Evolutionary conservation across 2,329 filamentous ascomycete genomes (phyloP).

Genomic region (Fusarium acutatum): DNA sequence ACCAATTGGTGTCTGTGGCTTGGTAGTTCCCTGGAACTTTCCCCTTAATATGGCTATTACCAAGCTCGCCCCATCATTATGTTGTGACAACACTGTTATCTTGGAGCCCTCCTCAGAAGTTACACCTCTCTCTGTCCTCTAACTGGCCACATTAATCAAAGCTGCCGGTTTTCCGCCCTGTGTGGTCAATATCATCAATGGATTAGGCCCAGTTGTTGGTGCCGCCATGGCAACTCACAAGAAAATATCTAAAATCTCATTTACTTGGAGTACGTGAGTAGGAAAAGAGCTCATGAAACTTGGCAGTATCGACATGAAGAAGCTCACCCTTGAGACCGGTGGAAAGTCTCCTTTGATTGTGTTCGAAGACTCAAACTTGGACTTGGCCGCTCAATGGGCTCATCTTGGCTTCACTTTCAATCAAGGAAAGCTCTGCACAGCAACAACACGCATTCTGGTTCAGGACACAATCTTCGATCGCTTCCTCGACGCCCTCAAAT

Average conservation of each 20-base stretch:
- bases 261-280: neutral
- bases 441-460: neutral
- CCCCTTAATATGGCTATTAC: neutral
- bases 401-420: neutral
- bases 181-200: neutral
- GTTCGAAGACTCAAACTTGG: neutral
- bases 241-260: neutral
- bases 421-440: neutral
- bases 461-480: neutral
- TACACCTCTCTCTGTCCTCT: neutral
- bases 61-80: neutral
- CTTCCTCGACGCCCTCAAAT: neutral
- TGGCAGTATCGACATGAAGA: neutral
- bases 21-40: neutral
- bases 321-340: neutral
- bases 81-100: neutral
- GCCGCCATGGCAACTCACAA: neutral
- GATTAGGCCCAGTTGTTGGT: neutral
- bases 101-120: neutral
- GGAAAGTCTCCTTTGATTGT: neutral
- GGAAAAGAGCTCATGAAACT: neutral
- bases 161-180: neutral
- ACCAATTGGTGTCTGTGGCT: neutral
- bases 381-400: neutral
- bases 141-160: neutral